Base-by-base conservation (phyloP, 129 eudicot species). In the Flaveria linearis region DNA sequence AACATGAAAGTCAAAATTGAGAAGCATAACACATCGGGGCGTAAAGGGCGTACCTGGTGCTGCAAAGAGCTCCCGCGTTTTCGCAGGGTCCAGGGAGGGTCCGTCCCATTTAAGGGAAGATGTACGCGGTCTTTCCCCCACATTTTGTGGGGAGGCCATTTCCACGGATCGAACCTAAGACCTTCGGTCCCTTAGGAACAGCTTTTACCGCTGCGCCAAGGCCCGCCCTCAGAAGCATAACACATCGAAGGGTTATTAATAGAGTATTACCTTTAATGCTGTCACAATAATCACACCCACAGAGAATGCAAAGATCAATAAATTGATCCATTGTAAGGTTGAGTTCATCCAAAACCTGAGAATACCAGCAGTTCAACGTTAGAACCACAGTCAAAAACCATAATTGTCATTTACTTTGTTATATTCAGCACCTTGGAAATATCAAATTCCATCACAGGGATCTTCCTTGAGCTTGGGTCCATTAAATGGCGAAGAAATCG, bases 211-310 rank as follows among this genome's bases (percentile, higher is more conserved):
- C n/a, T n/a, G n/a, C n/a, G n/a, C n/a, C n/a, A n/a, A n/a, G n/a
- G n/a, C n/a, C n/a, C n/a, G n/a, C n/a, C n/a, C n/a, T n/a, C n/a
- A 7, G 9, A 8, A 43, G 12, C 47, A 43, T 43, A 10, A 1
- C 12, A 1, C 47, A 77, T 17, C 16, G 14, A 26, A 57, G 20
- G 42, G 26, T 36, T 5, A 33, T 14, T 45, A 53, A 53, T 15
- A 5, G 17, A 16, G 45, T 56, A 28, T 60, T 82, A 94, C 99
- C 99, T 86, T 84, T 83, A 70, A 91, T 94, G 81, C 96, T 91
- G 62, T 94, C 99, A 78, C 99, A 94, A 75, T 94, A 91, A 87
- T 94, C 99, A 82, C 97, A 94, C 14, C 97, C 97, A 71, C 89
- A 89, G 50, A 94, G 87, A 78, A 94, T 94, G 85, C 99, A 94